Base-by-base conservation (phyloP, 148 eudicot genomes). In the Rhododendron griersonianum region DNA sequence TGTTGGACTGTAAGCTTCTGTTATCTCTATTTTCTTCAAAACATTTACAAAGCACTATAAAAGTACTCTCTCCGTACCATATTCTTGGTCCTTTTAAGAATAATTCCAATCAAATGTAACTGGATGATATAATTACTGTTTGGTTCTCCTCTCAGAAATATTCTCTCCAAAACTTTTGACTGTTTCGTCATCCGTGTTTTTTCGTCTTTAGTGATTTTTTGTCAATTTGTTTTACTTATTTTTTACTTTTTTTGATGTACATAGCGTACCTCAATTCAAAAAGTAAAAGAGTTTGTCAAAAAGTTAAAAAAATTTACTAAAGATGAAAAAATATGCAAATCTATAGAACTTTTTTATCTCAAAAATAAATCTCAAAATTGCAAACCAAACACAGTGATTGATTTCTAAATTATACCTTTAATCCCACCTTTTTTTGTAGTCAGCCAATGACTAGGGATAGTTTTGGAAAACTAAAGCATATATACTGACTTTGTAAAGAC, bases 1-100 rank as follows among this genome's bases (percentile, higher is more conserved):
- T 81, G 84, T 91, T 87, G 98, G 98, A 90, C 73, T 96, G 99
- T 96, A 93, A 95, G 99, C 88, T 85, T 87, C 79, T 21, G 48
- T 84, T 77, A 53, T 51, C 51, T 81, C 76, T 77, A 48, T 78
- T 59, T 79, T 85, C 55, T 47, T 25, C 61, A 69, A 9, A 59
- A 45, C 39, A 19, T 45, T 23, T 53, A 30, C 35, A 35, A 76
- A 21, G 50, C 44, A 53, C n/a, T 55, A 25, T 41, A 41, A 55
- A 51, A 84, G 47, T 75, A 35, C 0, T 71, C 76, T 71, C 76
- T 30, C 39, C 9, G 2, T 71, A 3, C 35, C 76, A 14, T 71
- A 15, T 71, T 33, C 41, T 14, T 33, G 76, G 76, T 71, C 21
- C 39, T 71, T 14, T 5, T 15, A 71, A 71, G 76, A 18, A 13